Base-by-base conservation (phyloP, 2,329 filamentous ascomycete species). In the Beauveria scarabaeidicola region DNA sequence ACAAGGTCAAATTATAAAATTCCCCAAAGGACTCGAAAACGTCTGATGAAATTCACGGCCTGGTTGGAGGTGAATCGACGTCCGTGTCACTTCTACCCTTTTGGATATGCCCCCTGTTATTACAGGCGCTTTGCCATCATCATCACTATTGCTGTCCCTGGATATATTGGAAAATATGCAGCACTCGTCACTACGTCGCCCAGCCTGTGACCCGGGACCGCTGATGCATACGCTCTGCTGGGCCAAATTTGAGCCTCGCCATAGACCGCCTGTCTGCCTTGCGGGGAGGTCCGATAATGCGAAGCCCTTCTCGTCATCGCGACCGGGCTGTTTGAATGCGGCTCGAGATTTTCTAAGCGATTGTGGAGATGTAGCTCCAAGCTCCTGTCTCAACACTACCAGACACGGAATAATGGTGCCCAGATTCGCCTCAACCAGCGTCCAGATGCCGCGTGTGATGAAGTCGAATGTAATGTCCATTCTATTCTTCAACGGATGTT, bases 381-480 rank as follows among this genome's bases (percentile, higher is more conserved):
- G 46, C 1, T 65, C 65, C 43, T 64, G 66, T 21, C 62, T 63
- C 9, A 68, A 61, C 3, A 63, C 54, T 2, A 72, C 72, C 5
- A 75, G 66, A 60, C 73, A 75, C 44, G 72, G 66, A 58, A 72
- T 72, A 15, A 75, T 69, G 61, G 74, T 70, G 62, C 71, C 74
- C 27, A 69, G 66, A 27, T 71, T 71, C 36, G 74, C 68, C 58
- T 76, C 74, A n/a, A 71, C 64, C 44, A 74, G 66, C 6, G 71
- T 72, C 71, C 73, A 75, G 29, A 68, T 64, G 36, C 66, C 66
- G 38, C 64, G 61, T 3, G 64, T 52, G 32, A 67, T 66, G 19
- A 66, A 66, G 61, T 60, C 63, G 64, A 66, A 70, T 3, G 69
- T 69, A 2, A 62, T 63, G 46, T 75, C 73, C 17, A 63, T 62